phyloP scores from a whole-genome alignment of 73 alveolate species.

The Paramecium tetraurelia region DNA sequence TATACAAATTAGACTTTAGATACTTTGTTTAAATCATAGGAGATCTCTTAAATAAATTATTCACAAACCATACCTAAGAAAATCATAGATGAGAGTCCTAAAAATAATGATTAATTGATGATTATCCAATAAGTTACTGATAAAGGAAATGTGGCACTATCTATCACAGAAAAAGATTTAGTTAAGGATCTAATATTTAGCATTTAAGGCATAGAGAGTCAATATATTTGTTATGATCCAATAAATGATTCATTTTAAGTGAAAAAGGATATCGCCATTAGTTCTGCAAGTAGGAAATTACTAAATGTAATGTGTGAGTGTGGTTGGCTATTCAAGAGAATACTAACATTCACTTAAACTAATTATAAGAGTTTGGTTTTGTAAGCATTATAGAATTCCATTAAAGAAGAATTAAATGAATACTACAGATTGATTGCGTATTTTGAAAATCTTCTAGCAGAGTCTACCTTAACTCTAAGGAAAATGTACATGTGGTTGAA shows the following conservation, averaged over 20 bases:
- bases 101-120: not conserved
- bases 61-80: not conserved
- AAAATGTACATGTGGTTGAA: constrained; percentile 25
- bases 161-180: not conserved
- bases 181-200: not conserved
- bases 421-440: constrained; percentile 56
- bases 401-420: constrained; percentile 53
- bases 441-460: constrained; percentile 23
- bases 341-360: not conserved
- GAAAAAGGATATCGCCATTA: constrained; percentile 31
- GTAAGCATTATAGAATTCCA: constrained; percentile 48
- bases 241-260: constrained; percentile 3
- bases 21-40: not conserved
- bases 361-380: not conserved
- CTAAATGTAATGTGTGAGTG: not conserved
- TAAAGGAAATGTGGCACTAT: not conserved
- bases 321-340: not conserved
- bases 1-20: not conserved
- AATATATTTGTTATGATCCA: constrained; percentile 13
- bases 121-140: not conserved
- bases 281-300: not conserved
- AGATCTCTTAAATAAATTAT: not conserved
- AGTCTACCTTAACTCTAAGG: not conserved
- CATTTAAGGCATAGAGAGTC: constrained; percentile 21
- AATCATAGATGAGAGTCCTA: not conserved